Evolutionary conservation across 148 eudicot genomes (phyloP).

Genomic region (Amaranthus hypochondriacus): DNA sequence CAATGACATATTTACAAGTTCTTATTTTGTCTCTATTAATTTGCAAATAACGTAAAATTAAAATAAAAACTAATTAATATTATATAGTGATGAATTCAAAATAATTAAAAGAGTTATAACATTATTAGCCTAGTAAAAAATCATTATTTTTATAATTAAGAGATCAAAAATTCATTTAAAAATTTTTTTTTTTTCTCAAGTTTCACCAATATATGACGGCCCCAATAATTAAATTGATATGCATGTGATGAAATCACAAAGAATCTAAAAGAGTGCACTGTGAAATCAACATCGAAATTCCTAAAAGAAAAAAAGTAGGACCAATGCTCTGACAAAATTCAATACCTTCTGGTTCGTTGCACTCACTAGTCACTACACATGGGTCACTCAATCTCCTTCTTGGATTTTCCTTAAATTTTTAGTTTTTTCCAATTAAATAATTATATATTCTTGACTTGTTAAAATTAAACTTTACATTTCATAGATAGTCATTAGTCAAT

Average conservation of each 20-base stretch:
- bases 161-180: neutral
- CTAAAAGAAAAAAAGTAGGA: neutral
- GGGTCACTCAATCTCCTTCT: conserved; percentile 11
- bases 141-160: too few relatives aligned
- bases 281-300: conserved; percentile 19
- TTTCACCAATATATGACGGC: neutral
- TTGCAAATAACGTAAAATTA: too few relatives aligned
- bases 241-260: conserved; percentile 5
- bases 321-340: neutral
- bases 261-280: conserved; percentile 9
- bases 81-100: too few relatives aligned
- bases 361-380: neutral
- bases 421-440: too few relatives aligned
- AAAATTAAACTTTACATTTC: too few relatives aligned
- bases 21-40: too few relatives aligned
- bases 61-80: too few relatives aligned
- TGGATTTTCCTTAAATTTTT: neutral
- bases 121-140: too few relatives aligned
- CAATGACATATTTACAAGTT: too few relatives aligned
- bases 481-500: too few relatives aligned
- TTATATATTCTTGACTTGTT: too few relatives aligned
- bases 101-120: too few relatives aligned
- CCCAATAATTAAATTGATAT: neutral
- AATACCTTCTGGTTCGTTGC: neutral
- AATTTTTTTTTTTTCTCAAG: neutral